Percentiles rank a stretch among this genome's conserved stretches.
Conservation (phyloP, 441 rosid species). For the Gossypium schwendimanii region DNA sequence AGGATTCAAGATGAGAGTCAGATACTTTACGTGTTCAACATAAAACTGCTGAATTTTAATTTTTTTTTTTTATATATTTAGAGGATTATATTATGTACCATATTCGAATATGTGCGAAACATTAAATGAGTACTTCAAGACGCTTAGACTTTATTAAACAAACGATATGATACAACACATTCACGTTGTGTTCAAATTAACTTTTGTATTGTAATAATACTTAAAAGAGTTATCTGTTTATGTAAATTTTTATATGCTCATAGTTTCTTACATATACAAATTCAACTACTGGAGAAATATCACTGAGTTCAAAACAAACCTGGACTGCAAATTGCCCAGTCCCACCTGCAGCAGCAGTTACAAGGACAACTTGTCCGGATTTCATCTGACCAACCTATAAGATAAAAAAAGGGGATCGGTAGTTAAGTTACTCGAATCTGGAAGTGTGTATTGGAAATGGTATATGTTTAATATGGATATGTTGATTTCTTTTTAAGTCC, state of each 20-base stretch:
- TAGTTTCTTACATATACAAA: too few relatives aligned
- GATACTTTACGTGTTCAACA: neutral
- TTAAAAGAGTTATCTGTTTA: neutral
- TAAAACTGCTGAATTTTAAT: too few relatives aligned
- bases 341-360: constrained; percentile 99
- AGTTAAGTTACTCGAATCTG: too few relatives aligned
- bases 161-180: neutral
- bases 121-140: too few relatives aligned
- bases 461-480: too few relatives aligned
- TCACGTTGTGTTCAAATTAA: neutral
- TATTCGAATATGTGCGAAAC: neutral
- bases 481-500: too few relatives aligned
- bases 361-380: constrained; percentile 76
- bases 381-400: constrained; percentile 76
- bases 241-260: neutral
- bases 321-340: constrained; percentile 98
- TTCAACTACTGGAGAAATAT: neutral
- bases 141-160: neutral
- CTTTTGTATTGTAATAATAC: too few relatives aligned
- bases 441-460: too few relatives aligned
- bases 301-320: constrained; percentile 34
- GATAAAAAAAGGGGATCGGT: neutral
- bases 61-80: too few relatives aligned
- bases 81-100: too few relatives aligned
- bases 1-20: neutral